Percentiles rank a stretch among this genome's conserved stretches.
Evolutionary conservation across 352 stramenopile genomes (phyloP).

Genomic region (Globisporangium radiosum): DNA sequence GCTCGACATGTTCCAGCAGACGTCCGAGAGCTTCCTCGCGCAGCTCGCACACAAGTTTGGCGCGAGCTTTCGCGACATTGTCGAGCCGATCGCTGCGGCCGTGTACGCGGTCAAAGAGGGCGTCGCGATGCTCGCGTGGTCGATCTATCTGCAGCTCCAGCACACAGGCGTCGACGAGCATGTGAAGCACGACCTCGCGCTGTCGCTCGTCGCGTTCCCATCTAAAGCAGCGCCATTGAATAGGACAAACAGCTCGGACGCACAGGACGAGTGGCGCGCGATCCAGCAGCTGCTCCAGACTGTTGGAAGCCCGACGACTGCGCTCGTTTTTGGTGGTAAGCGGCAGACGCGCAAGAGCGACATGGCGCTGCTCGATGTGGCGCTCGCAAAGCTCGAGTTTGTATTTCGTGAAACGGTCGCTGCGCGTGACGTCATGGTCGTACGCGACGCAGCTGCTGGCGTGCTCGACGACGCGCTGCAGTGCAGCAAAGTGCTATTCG

Average conservation of each 20-base stretch:
- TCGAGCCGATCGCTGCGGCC: slow-evolving; percentile 69
- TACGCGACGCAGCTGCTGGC: slow-evolving; percentile 15
- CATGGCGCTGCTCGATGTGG: slow-evolving; percentile 66
- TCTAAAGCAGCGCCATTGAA: slow-evolving; percentile 19
- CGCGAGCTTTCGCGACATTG: slow-evolving; percentile 74
- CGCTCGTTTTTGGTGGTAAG: slow-evolving; percentile 36
- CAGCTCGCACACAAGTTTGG: slow-evolving; percentile 68
- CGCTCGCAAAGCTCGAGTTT: slow-evolving; percentile 61
- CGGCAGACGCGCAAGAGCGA: slow-evolving; percentile 54
- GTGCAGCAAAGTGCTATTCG: slow-evolving; percentile 71
- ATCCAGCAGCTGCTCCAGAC: slow-evolving; percentile 57
- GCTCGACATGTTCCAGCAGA: slow-evolving; percentile 86
- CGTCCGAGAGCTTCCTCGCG: slow-evolving; percentile 69
- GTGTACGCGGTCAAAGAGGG: slow-evolving; percentile 86
- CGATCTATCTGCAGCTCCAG: slow-evolving; percentile 50
- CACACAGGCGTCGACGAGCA: slow-evolving; percentile 32
- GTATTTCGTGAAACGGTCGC: slow-evolving; percentile 40
- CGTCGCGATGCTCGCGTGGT: slow-evolving; percentile 60
- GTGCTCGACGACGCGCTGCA: slow-evolving; percentile 37
- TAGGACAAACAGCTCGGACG: not conserved
- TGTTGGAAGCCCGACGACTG: slow-evolving; percentile 32
- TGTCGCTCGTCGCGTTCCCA: slow-evolving; percentile 73
- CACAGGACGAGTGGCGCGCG: slow-evolving; percentile 54
- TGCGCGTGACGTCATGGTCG: slow-evolving; percentile 13
- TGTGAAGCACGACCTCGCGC: slow-evolving; percentile 40